A percentile compares a stretch with the other conserved stretches of the same genome.
These are phyloP conservation scores for Pyrus bretschneideri DNA, from an alignment of 306 rosid genomes.

Conservation along the genomic window DNA sequence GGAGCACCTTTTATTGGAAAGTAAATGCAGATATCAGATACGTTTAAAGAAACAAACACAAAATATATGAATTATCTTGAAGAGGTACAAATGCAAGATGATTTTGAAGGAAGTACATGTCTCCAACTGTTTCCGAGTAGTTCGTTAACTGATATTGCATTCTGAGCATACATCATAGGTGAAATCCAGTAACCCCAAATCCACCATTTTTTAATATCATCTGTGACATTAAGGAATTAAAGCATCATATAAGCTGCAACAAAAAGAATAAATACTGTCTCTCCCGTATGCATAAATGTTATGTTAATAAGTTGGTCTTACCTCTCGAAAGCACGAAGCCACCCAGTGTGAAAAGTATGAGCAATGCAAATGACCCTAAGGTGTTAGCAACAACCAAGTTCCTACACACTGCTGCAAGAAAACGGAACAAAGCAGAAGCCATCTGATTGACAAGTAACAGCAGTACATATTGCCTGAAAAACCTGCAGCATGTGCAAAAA, in stretches of 20 bases:
- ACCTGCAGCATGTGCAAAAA: constrained; percentile 29
- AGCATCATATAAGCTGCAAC: neutral
- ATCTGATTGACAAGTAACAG: constrained; percentile 42
- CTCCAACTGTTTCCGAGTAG: constrained; percentile 61
- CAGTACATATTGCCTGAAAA: constrained; percentile 47
- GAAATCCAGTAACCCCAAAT: constrained; percentile 75
- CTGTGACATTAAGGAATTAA: constrained; percentile 20
- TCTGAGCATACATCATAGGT: constrained; percentile 65
- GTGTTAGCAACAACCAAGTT: constrained; percentile 47
- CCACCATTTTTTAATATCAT: constrained; percentile 56
- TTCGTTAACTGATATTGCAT: constrained; percentile 59
- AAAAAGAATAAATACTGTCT: neutral
- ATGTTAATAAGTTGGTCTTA: neutral
- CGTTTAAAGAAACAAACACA: neutral
- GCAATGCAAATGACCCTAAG: constrained; percentile 48
- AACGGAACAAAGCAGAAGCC: constrained; percentile 61
- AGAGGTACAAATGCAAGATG: neutral
- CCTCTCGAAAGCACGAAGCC: constrained; percentile 74
- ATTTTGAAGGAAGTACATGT: constrained; percentile 29
- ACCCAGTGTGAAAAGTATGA: constrained; percentile 37
- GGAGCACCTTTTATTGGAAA: constrained; percentile 28
- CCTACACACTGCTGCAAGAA: constrained; percentile 43
- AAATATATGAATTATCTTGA: neutral
- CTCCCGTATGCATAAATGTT: neutral
- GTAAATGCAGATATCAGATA: neutral